Evolutionary conservation across 495 filamentous ascomycete species (phyloP).

Genomic region (Aspergillus biplanus): DNA sequence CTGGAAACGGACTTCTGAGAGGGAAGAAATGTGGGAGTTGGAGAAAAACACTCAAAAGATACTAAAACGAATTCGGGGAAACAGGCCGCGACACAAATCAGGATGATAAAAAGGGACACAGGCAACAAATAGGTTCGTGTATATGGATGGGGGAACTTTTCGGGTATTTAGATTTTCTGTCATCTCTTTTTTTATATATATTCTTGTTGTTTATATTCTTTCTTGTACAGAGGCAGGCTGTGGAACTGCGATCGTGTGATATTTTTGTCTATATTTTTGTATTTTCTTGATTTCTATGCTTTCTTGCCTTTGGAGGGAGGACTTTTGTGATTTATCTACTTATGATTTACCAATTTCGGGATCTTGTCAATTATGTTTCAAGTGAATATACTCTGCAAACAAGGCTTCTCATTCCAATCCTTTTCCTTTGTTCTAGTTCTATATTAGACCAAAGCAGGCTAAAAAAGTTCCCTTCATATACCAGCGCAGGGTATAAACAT

Average conservation of each 20-base stretch:
- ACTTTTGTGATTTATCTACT: constrained; percentile 2
- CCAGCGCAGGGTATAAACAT: not conserved
- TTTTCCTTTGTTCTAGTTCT: not conserved
- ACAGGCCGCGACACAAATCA: constrained; percentile 17
- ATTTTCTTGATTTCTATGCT: constrained; percentile 1
- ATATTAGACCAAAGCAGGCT: too few relatives aligned
- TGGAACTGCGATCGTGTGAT: constrained; percentile 9
- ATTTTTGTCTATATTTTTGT: constrained; percentile 14
- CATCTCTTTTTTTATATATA: too few relatives aligned
- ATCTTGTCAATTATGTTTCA: not conserved
- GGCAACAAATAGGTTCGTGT: constrained; percentile 7
- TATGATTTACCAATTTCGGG: constrained; percentile 7
- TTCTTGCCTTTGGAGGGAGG: not conserved
- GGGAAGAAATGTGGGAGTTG: not conserved
- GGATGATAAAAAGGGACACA: constrained; percentile 2
- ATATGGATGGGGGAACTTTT: not conserved
- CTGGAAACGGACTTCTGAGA: constrained; percentile 1
- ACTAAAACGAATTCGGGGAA: constrained; percentile 5
- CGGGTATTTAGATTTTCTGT: constrained; percentile 2
- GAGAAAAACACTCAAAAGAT: constrained; percentile 13
- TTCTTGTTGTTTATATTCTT: constrained; percentile 14
- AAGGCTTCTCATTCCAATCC: not conserved
- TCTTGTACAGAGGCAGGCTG: constrained; percentile 13
- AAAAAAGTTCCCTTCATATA: not conserved
- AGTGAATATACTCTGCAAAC: not conserved